Conservation (phyloP, 257 asterid species). For the Solanum boliviense region DNA sequence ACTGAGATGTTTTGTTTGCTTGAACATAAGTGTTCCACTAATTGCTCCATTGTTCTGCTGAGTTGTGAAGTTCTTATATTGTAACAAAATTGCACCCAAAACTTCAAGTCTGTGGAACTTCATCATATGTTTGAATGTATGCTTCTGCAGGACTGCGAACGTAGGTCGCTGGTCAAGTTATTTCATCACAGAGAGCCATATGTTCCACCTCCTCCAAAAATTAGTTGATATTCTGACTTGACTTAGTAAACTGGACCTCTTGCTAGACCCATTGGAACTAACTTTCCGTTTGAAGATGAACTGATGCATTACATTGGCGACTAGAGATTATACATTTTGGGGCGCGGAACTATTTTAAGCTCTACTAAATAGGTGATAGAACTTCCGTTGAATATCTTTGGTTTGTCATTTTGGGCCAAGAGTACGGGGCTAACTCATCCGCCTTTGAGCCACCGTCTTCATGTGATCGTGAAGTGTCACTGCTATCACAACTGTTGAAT, state of each 20-base stretch:
- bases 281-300: background rate
- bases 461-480: background rate
- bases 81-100: background rate
- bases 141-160: slow-evolving; percentile 31
- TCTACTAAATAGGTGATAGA: background rate
- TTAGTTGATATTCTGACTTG: background rate
- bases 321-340: background rate
- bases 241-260: background rate
- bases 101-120: background rate
- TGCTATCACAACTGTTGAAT: background rate
- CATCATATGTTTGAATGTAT: background rate
- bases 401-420: background rate
- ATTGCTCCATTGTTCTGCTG: background rate
- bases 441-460: background rate
- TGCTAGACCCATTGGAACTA: background rate
- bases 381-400: background rate
- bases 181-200: slow-evolving; percentile 25
- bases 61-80: background rate
- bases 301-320: background rate
- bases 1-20: background rate
- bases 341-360: background rate
- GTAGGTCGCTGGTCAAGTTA: slow-evolving; percentile 30
- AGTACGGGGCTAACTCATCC: background rate
- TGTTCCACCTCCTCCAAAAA: slow-evolving; percentile 8
- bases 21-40: background rate